Evolutionary conservation across 164 flowering plant species (phyloP), one percentile per base, ranked within the genome.

Genomic region (Stephania yunnanensis): DNA sequence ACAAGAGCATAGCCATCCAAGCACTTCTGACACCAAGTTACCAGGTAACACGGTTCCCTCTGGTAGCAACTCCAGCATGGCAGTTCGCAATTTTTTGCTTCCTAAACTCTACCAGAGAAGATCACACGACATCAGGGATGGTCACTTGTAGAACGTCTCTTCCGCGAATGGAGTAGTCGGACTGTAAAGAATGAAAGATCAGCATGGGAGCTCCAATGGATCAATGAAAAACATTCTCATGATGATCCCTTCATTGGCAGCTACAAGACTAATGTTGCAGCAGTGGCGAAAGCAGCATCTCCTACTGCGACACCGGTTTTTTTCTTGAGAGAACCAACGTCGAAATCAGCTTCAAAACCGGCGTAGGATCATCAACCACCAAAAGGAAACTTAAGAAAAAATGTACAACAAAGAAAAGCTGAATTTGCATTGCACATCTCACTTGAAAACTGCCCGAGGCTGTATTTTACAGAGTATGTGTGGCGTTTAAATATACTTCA

Each of bases 401-500:
- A 42, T 68, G 25, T 3, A 6, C 42, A 36, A 36, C 42, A 36
- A 36, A 46, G 53, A 6, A 68, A 70, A 75, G 31, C 22, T 6
- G 31, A 69, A 64, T 44, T 70, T 45, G 42, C 64, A 61, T 70
- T 45, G 42, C 64, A 61, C 73, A 76, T 71, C 70, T 45, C 74
- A 71, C 77, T 71, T 71, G 74, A 74, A 78, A 78, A 78, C 64
- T 65, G 71, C 71, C 74, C 68, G 52, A 71, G 72, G 48, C 70
- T 72, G 42, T 36, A 79, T 75, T 72, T 46, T 79, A 79, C 78
- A 79, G 30, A 50, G 46, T 73, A 29, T 58, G 30, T 73, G 36
- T 78, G 58, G 50, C 64, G 46, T 74, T 87, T 89, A 93, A 86
- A 96, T 96, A 82, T 89, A 96, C 87, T 89, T 96, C 87, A 96